Base-by-base conservation (phyloP, 768 basidiomycete species). In the Suillus lakei region DNA sequence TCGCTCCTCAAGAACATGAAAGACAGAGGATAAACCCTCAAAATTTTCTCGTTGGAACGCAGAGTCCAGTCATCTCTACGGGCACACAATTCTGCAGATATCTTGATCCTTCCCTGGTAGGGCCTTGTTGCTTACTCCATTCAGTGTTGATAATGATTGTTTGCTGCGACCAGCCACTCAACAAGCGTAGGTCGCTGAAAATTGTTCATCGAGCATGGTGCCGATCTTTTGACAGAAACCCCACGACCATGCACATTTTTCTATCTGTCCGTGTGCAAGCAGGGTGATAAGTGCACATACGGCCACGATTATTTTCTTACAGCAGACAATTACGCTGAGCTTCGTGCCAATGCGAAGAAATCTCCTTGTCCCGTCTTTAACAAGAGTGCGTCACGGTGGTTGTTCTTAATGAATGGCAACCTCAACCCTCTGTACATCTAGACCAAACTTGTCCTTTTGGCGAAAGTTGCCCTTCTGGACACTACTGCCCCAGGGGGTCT, bases 181-280 rank as follows among this genome's bases (percentile, higher is more conserved):
- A 74, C 60, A 79, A 74, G 64, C 72, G 79, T 80, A 53, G 15
- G 76, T 66, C 15, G 16, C 23, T 16, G 51, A 18, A 38, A 16
- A 26, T 30, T 34, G 50, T 43, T 21, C 53, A 38, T 56, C 10
- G 38, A 18, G 55, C 26, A 28, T 36, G 23, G 28, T 36, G 21
- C 13, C 10, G 15, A 62, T 56, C 39, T 61, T 36, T 44, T n/a
- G 21, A 23, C 63, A 80, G 79, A 78, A 41, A 75, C 67, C 64
- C 80, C 79, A 21, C 75, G 76, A 7, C 80, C 80, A 4, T 81
- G 80, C 69, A 81, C 76, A 41, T 77, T 77, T 67, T 75, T 68
- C 68, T 80, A 81, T 61, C 67, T 78, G 12, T 69, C 74, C 9
- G 60, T 69, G 41, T 78, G 78, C 64, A 72, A 68, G 65, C 68